phyloP scores from a whole-genome alignment of 768 basidiomycete genomes.

The Rhodotorula babjevae region DNA sequence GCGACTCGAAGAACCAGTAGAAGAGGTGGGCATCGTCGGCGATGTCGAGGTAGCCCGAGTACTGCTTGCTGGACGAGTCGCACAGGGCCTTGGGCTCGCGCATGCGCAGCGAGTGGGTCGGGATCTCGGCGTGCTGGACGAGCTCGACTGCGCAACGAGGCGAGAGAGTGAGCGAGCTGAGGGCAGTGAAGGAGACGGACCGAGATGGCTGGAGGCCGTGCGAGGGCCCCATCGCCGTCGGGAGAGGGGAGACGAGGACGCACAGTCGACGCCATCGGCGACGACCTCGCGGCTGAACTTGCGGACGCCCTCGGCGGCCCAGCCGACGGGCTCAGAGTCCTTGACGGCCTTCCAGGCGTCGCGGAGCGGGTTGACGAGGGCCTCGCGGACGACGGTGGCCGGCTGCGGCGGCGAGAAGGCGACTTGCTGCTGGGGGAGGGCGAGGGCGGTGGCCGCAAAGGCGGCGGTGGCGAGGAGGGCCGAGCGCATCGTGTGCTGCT shows the following conservation, averaged over 20 bases:
- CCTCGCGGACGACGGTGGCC: not conserved
- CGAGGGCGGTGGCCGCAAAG: slow-evolving; percentile 7
- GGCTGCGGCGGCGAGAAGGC: not conserved
- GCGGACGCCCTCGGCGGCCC: slow-evolving; percentile 54
- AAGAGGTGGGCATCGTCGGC: slow-evolving; percentile 75
- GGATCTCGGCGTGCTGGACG: slow-evolving; percentile 56
- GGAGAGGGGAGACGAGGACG: slow-evolving; percentile 44
- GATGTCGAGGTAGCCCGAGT: slow-evolving; percentile 78
- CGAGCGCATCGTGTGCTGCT: not conserved
- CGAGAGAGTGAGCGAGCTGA: not conserved
- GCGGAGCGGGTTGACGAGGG: not conserved
- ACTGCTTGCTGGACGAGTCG: slow-evolving; percentile 71
- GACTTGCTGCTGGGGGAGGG: slow-evolving; percentile 15
- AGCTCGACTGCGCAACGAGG: slow-evolving; percentile 57
- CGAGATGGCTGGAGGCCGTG: not conserved
- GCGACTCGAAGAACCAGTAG: slow-evolving; percentile 81
- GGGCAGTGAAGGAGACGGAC: slow-evolving; percentile 4
- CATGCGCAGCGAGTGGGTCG: slow-evolving; percentile 59
- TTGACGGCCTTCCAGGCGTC: slow-evolving; percentile 11
- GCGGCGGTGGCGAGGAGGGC: not conserved
- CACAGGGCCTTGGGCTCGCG: slow-evolving; percentile 62
- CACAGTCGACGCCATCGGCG: slow-evolving; percentile 68
- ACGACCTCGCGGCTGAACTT: slow-evolving; percentile 56
- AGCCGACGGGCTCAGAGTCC: slow-evolving; percentile 7
- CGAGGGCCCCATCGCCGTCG: no score